Conservation (phyloP, 345 rosid species). For the Eucalyptus viminalis region DNA sequence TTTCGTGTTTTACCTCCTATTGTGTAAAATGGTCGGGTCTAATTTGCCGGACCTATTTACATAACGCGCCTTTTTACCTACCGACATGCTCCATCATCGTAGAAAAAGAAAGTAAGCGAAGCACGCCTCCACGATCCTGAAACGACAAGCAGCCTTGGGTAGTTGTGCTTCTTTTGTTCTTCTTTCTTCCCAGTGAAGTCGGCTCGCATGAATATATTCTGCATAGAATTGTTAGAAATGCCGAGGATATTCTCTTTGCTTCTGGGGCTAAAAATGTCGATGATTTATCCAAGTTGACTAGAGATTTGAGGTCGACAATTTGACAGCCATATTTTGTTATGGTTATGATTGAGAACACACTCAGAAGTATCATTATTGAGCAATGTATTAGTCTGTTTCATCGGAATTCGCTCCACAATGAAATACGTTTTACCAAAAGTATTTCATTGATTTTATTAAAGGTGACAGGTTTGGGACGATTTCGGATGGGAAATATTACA, state of each 20-base stretch:
- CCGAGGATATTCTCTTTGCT: not conserved
- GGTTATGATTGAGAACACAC: not conserved
- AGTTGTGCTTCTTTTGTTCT: not conserved
- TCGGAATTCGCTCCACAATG: not conserved
- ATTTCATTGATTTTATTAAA: no score
- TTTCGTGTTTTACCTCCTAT: not conserved
- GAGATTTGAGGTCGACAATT: not conserved
- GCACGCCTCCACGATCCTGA: not conserved
- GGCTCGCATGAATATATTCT: not conserved
- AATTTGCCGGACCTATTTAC: not conserved
- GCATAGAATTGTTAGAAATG: not conserved
- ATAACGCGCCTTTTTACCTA: not conserved
- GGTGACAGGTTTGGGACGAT: not conserved
- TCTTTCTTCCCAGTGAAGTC: not conserved
- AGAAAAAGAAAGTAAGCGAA: not conserved
- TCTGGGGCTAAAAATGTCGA: not conserved
- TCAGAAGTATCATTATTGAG: not conserved
- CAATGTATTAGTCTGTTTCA: not conserved
- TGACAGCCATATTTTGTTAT: not conserved
- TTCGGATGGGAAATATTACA: no score
- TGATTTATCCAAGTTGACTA: not conserved
- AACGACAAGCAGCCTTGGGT: not conserved
- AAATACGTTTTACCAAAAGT: not conserved
- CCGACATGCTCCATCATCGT: not conserved
- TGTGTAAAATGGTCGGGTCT: not conserved